phyloP scores from a whole-genome alignment of 176 grass and related monocot genomes.

The Aegilops sharonensis region DNA sequence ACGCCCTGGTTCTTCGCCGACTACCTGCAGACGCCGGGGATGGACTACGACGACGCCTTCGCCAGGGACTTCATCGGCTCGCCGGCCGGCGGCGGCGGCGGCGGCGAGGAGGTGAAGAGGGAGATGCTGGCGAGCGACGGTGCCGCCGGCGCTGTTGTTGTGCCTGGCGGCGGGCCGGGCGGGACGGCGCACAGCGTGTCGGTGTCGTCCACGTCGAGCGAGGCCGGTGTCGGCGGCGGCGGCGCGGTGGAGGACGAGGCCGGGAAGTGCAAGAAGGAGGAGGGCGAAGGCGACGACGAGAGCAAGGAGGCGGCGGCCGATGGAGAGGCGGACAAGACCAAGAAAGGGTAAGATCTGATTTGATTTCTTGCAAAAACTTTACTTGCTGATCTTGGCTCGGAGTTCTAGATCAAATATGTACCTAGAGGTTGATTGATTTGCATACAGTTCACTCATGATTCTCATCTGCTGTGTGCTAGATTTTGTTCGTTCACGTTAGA shows the following conservation, averaged over 20 bases:
- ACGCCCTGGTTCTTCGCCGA: slow-evolving; percentile 28
- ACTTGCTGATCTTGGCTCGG: not conserved
- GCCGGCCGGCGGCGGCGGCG: not conserved
- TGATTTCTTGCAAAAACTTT: not conserved
- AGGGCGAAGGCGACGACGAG: slow-evolving; percentile 40
- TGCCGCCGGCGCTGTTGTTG: not conserved
- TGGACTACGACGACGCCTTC: slow-evolving; percentile 36
- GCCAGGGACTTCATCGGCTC: slow-evolving; percentile 17
- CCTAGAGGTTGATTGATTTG: not conserved
- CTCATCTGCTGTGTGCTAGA: not conserved
- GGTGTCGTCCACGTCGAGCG: slow-evolving; percentile 69
- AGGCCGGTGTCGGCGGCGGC: slow-evolving; percentile 41
- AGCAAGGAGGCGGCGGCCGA: slow-evolving; percentile 40
- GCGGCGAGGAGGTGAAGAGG: slow-evolving; percentile 28
- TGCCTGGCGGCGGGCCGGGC: not conserved
- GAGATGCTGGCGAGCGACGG: slow-evolving; percentile 19
- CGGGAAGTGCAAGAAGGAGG: slow-evolving; percentile 52
- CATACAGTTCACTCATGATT: not conserved
- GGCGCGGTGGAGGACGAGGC: slow-evolving; percentile 34
- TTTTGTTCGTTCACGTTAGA: not conserved
- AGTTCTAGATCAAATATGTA: not conserved
- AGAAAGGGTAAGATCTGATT: slow-evolving; percentile 63
- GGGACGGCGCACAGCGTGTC: slow-evolving; percentile 48
- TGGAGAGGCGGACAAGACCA: slow-evolving; percentile 56
- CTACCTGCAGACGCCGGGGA: slow-evolving; percentile 17